Evolutionary conservation across 225 moss, liverwort and hornwort genomes (phyloP).

Genomic region (Sphagnum contortum): DNA sequence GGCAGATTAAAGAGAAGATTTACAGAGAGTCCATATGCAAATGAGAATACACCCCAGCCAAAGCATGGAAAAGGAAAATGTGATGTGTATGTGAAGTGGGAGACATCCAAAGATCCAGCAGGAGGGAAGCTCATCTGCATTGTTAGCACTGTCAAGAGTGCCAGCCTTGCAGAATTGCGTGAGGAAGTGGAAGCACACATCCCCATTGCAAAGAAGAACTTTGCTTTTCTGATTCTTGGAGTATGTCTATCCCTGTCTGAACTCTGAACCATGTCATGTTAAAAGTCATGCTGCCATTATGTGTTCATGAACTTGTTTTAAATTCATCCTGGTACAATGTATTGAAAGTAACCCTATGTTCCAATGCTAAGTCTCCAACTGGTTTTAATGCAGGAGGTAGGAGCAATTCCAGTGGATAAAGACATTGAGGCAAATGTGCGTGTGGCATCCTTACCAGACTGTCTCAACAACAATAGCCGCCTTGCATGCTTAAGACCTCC

Average conservation of each 20-base stretch:
- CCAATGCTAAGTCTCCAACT: neutral
- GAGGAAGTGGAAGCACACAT: constrained; percentile 68
- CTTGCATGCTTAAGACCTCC: constrained; percentile 76
- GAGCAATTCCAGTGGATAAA: constrained; percentile 71
- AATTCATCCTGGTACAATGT: neutral
- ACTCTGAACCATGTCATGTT: neutral
- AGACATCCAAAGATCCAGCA: constrained; percentile 57
- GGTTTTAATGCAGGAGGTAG: constrained; percentile 42
- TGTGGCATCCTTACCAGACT: constrained; percentile 64
- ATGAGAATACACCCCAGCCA: constrained; percentile 54
- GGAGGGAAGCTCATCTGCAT: constrained; percentile 75
- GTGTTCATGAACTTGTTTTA: neutral
- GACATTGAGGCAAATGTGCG: constrained; percentile 61
- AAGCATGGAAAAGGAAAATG: constrained; percentile 29
- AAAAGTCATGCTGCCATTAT: neutral
- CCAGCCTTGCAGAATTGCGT: constrained; percentile 59
- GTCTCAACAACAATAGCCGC: constrained; percentile 37
- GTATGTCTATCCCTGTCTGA: constrained; percentile 20
- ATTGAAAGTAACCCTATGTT: no score
- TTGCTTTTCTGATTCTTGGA: constrained; percentile 77
- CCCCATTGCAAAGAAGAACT: constrained; percentile 41
- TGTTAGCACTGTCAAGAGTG: constrained; percentile 36
- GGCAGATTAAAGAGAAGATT: constrained; percentile 35
- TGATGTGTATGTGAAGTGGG: constrained; percentile 88
- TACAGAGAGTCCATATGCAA: constrained; percentile 32